Evolutionary conservation across 2,329 filamentous ascomycete species (phyloP).

Genomic region (Colletotrichum zoysiae): DNA sequence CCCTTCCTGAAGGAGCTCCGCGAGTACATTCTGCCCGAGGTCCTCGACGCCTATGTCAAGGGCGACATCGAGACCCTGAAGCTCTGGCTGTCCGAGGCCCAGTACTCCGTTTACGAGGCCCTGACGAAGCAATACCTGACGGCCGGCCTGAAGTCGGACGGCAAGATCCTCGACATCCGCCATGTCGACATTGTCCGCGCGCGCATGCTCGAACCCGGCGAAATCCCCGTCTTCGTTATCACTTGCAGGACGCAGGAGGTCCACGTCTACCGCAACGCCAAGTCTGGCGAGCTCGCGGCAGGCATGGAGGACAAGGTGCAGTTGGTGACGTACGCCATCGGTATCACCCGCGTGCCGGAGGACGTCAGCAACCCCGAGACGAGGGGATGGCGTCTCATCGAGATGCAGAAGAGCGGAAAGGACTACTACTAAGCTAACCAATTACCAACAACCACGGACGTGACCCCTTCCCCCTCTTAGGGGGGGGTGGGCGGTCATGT

Average conservation of each 20-base stretch:
- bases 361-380: slow-evolving; percentile 98
- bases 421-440: slow-evolving; percentile 73
- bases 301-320: slow-evolving; percentile 99
- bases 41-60: slow-evolving; percentile 97
- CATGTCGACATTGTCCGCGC: slow-evolving; percentile 90
- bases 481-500: background rate
- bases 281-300: slow-evolving; percentile 88
- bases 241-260: slow-evolving; percentile 98
- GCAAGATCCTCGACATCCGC: slow-evolving; percentile 93
- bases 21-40: slow-evolving; percentile 97
- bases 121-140: slow-evolving; percentile 96
- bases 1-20: slow-evolving; percentile 95
- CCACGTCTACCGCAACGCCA: slow-evolving; percentile 94
- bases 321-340: slow-evolving; percentile 97
- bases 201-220: slow-evolving; percentile 84
- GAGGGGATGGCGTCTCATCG: slow-evolving; percentile 95
- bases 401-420: slow-evolving; percentile 97
- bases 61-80: slow-evolving; percentile 91
- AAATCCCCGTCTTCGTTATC: slow-evolving; percentile 96
- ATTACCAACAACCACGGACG: background rate
- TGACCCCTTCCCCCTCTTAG: background rate
- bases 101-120: slow-evolving; percentile 97
- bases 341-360: slow-evolving; percentile 91
- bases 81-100: slow-evolving; percentile 94
- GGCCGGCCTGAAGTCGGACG: slow-evolving; percentile 92